These are phyloP conservation scores for Mimosa pudica DNA, from an alignment of 306 rosid genomes.

Conservation along the genomic window DNA sequence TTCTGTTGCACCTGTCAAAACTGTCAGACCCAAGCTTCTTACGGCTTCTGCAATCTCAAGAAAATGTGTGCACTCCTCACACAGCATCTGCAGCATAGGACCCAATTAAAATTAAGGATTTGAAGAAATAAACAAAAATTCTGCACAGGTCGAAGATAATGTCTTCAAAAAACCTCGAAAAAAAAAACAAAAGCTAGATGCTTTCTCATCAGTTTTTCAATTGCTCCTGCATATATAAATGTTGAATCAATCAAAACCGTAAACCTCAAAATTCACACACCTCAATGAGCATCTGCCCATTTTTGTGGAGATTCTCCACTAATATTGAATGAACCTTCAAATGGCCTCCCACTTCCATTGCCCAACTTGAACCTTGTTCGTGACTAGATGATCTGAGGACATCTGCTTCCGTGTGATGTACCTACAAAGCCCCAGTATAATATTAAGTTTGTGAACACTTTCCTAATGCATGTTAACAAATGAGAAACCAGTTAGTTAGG, in stretches of 20 bases:
- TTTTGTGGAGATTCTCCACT: conserved; percentile 86
- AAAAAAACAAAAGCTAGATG: background rate
- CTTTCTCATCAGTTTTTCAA: conserved; percentile 10
- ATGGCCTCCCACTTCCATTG: conserved; percentile 96
- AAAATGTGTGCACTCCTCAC: conserved; percentile 95
- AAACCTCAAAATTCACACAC: conserved; percentile 41
- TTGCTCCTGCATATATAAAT: conserved; percentile 18
- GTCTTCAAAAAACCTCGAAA: conserved; percentile 9
- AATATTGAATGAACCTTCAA: conserved; percentile 88
- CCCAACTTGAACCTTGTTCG: conserved; percentile 94
- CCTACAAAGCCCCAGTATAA: conserved; percentile 46
- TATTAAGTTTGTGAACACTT: background rate
- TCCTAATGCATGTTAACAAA: background rate
- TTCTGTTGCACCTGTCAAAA: conserved; percentile 86
- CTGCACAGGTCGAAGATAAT: background rate
- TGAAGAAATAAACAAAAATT: background rate
- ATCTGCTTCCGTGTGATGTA: conserved; percentile 61
- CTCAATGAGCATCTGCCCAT: conserved; percentile 96
- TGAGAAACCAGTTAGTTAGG: background rate
- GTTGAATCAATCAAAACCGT: conserved; percentile 24
- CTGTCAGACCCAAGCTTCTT: conserved; percentile 78
- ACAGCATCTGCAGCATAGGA: conserved; percentile 65
- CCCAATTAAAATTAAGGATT: conserved; percentile 27
- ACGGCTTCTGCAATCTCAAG: conserved; percentile 96
- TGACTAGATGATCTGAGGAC: conserved; percentile 58